Evolutionary conservation across 495 filamentous ascomycete species (phyloP), one percentile per base, ranked within the genome.

Genomic region (Aeminium ludgeri): DNA sequence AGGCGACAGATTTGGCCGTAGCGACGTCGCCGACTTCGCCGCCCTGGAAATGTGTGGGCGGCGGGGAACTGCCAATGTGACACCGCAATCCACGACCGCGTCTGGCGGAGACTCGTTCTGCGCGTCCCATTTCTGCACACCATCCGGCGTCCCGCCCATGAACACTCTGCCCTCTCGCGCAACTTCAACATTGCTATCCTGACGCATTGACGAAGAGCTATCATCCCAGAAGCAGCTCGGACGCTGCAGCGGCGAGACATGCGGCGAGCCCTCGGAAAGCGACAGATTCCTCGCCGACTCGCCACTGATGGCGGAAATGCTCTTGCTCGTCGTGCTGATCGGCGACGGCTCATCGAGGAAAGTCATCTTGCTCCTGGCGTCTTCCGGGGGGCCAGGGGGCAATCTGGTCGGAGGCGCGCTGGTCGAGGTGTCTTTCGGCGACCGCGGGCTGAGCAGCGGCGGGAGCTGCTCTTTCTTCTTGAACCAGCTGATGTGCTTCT

Each of bases 291-390:
- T 34, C n/a, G 27, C 11, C 8, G 38, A 30, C 12, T 27, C 28
- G 15, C 30, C 37, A 15, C 36, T 49, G 40, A 57, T 52, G 15
- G 45, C 49, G 11, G 38, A 43, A 3, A 56, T 40, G 8, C 54
- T 53, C 35, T 58, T 53, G 11, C 56, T 50, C 41, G 54, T 62
- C 20, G 59, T 51, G 15, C 52, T 49, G 1, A 52, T 59, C 1
- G 52, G 55, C 55, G 58, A 55, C 33, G 50, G 53, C 39, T 48
- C 37, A 38, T 60, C 58, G 7, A 56, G 40, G 6, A 50, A 35
- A 12, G 43, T 51, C 44, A 53, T 50, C 10, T 41, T 20, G 23
- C 23, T 25, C 23, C 36, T 39, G 2, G 27, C 36, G 30, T 36
- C 20, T 1, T 34, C 39, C n/a, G 38, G 34, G 11, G 48, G 48